Percentiles rank a stretch among this genome's conserved stretches.
phyloP scores from a whole-genome alignment of 257 asterid genomes.

The Solanum pinnatisectum region DNA sequence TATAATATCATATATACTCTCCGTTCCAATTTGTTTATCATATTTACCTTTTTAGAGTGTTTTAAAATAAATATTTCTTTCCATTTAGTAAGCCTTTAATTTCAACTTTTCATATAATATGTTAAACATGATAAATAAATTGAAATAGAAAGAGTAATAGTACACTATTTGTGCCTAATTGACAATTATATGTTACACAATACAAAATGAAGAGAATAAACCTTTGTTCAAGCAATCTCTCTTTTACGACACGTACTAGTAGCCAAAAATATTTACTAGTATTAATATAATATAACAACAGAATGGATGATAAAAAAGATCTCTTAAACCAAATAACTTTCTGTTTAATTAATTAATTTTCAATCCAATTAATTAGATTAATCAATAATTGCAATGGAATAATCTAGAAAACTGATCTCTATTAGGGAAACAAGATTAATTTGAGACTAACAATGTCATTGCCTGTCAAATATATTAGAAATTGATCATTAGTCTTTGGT shows the following conservation, averaged over 20 bases:
- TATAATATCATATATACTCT: too few species aligned
- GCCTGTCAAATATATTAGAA: neutral
- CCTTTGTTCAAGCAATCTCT: constrained; percentile 3
- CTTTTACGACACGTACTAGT: constrained; percentile 1
- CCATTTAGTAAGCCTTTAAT: too few species aligned
- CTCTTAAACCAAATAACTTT: constrained; percentile 1
- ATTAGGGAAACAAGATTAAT: neutral
- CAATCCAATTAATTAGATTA: neutral
- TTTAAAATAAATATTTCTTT: too few species aligned
- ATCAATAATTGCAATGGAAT: constrained; percentile 9
- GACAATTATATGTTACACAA: constrained; percentile 1
- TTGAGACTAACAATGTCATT: neutral
- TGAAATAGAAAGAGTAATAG: neutral
- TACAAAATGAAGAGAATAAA: neutral
- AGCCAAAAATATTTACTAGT: neutral
- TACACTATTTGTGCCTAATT: neutral
- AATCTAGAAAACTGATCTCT: neutral
- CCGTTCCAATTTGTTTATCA: too few species aligned
- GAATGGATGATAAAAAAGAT: neutral
- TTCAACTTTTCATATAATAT: too few species aligned
- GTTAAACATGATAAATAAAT: too few species aligned
- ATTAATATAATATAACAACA: neutral
- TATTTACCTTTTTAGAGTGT: too few species aligned
- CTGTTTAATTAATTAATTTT: neutral
- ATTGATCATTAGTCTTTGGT: neutral